A percentile compares a stretch with the other conserved stretches of the same genome.
Evolutionary conservation across 352 stramenopile species (phyloP).

Genomic region (Globisporangium cystogenes): DNA sequence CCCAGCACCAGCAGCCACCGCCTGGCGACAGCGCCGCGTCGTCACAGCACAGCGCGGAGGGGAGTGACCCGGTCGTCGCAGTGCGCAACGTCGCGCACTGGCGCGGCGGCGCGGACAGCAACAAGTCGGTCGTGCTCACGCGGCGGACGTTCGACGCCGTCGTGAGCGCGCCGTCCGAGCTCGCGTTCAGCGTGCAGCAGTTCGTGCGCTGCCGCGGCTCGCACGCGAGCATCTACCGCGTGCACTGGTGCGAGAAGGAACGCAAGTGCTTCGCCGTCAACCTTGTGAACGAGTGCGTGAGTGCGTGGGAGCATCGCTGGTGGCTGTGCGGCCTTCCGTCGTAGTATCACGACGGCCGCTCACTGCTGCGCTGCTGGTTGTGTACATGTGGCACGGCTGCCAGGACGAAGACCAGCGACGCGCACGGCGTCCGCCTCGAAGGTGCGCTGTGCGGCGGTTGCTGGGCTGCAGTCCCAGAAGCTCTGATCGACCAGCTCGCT

Average conservation of each 20-base stretch:
- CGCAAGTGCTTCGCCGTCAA: slow-evolving; percentile 68
- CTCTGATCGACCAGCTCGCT: neutral
- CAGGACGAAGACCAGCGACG: slow-evolving; percentile 6
- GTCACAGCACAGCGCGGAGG: slow-evolving; percentile 9
- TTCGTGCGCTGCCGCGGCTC: slow-evolving; percentile 66
- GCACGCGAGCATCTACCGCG: slow-evolving; percentile 63
- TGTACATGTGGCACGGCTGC: neutral
- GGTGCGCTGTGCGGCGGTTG: neutral
- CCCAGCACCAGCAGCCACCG: neutral
- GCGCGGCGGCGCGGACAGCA: slow-evolving; percentile 33
- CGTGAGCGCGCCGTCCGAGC: slow-evolving; percentile 43
- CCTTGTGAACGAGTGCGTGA: slow-evolving; percentile 63
- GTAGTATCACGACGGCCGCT: too few relatives aligned
- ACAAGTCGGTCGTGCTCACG: slow-evolving; percentile 61
- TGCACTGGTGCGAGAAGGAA: slow-evolving; percentile 48
- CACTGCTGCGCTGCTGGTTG: neutral
- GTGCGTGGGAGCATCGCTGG: too few relatives aligned
- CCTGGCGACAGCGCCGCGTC: neutral
- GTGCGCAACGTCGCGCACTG: slow-evolving; percentile 53
- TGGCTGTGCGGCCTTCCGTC: too few relatives aligned
- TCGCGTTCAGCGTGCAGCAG: slow-evolving; percentile 61
- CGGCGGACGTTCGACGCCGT: slow-evolving; percentile 48
- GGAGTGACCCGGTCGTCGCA: slow-evolving; percentile 43
- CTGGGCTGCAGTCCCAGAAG: neutral
- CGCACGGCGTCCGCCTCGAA: neutral